These are phyloP conservation scores for Amphirosellinia nigrospora DNA, from an alignment of 495 filamentous ascomycete species.

Conservation along the genomic window DNA sequence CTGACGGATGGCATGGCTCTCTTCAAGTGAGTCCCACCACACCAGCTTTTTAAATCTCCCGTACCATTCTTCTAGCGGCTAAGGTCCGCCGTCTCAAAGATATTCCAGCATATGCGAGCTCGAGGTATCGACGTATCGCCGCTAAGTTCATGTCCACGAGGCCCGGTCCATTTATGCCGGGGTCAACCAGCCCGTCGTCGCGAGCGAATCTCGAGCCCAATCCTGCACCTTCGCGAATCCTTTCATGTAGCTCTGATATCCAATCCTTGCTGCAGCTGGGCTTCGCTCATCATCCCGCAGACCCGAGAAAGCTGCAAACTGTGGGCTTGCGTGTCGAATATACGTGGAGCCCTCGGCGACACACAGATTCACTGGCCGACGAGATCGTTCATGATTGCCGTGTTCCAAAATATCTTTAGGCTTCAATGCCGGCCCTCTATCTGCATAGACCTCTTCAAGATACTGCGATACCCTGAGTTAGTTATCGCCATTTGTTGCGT, in stretches of 20 bases:
- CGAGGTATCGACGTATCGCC: background rate
- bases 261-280: background rate
- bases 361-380: background rate
- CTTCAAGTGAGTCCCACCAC: constrained; percentile 9
- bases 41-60: background rate
- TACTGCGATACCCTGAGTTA: no score
- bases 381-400: background rate
- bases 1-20: constrained; percentile 4
- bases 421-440: background rate
- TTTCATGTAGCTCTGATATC: constrained; percentile 3
- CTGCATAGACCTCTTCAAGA: constrained; percentile 5
- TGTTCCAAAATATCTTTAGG: background rate
- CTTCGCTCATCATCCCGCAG: constrained; percentile 2
- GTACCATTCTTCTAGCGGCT: constrained; percentile 15
- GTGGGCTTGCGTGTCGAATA: constrained; percentile 9
- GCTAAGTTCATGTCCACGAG: constrained; percentile 1
- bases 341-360: background rate
- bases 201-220: constrained; percentile 8
- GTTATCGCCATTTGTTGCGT: no score
- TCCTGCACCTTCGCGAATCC: background rate
- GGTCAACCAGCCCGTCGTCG: constrained; percentile 19
- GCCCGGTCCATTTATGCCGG: background rate
- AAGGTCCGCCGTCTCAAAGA: constrained; percentile 6
- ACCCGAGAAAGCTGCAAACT: background rate
- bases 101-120: background rate